Percentiles rank a stretch among this genome's conserved stretches.
Conservation (phyloP, 1,284 basidiomycete species). For the Cystobasidiaceae sp. region DNA sequence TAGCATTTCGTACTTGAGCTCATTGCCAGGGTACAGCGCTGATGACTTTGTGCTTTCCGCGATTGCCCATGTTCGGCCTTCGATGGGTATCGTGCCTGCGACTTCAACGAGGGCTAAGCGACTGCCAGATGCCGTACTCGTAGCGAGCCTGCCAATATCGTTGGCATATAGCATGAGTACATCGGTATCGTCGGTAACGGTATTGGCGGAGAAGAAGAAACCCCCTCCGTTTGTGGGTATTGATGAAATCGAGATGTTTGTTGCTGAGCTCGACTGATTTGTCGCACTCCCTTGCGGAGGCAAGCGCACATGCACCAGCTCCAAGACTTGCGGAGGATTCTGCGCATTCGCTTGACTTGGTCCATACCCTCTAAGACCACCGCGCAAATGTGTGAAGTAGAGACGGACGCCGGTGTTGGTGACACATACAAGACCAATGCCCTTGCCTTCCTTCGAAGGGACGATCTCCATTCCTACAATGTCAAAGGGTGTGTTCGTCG, state of each 20-base stretch:
- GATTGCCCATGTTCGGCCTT: slow-evolving; percentile 77
- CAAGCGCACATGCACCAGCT: slow-evolving; percentile 69
- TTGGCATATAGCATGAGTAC: slow-evolving; percentile 69
- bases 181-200: slow-evolving; percentile 66
- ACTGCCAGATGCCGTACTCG: slow-evolving; percentile 52
- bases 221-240: slow-evolving; percentile 44
- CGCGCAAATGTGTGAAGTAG: slow-evolving; percentile 59
- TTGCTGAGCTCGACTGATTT: slow-evolving; percentile 17
- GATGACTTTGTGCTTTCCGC: slow-evolving; percentile 52
- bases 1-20: slow-evolving; percentile 51
- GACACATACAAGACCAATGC: slow-evolving; percentile 61
- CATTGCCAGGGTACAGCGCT: slow-evolving; percentile 57
- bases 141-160: slow-evolving; percentile 53
- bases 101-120: slow-evolving; percentile 53
- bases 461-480: slow-evolving; percentile 48
- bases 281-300: slow-evolving; percentile 57
- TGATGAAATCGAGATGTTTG: slow-evolving; percentile 19
- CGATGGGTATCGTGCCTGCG: slow-evolving; percentile 66
- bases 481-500: slow-evolving; percentile 34
- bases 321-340: slow-evolving; percentile 48
- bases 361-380: slow-evolving; percentile 41
- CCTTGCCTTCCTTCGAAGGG: slow-evolving; percentile 46
- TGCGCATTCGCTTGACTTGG: slow-evolving; percentile 33
- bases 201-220: slow-evolving; percentile 54
- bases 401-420: slow-evolving; percentile 64